These are phyloP conservation scores for Anaeramoeba flamelloides DNA, from an alignment of 78 protist species.

Conservation along the genomic window DNA sequence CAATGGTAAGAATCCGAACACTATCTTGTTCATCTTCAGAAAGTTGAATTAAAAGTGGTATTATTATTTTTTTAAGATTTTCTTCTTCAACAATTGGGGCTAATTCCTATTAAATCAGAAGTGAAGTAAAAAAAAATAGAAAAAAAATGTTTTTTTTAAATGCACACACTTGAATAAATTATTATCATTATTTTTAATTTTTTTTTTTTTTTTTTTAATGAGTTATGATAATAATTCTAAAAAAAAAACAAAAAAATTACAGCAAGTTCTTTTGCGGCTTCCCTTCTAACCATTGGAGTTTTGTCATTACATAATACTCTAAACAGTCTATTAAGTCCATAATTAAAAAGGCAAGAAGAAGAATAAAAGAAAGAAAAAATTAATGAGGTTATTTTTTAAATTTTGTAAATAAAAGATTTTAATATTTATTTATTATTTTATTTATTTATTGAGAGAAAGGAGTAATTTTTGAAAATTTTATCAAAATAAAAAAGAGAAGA, in stretches of 20 bases:
- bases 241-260: not conserved
- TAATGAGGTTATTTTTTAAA: too few species aligned
- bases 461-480: too few species aligned
- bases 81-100: constrained; percentile 42
- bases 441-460: too few species aligned
- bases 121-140: too few species aligned
- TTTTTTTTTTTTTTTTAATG: not conserved
- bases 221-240: too few species aligned
- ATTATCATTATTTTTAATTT: not conserved
- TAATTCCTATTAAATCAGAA: too few species aligned
- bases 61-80: constrained; percentile 33
- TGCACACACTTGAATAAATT: not conserved
- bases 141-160: constrained; percentile 5
- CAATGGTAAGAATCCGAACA: constrained; percentile 73
- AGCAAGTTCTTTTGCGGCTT: not conserved
- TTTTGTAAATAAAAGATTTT: too few species aligned
- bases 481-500: too few species aligned
- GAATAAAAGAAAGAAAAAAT: too few species aligned
- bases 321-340: too few species aligned
- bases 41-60: constrained; percentile 48
- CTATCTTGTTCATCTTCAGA: constrained; percentile 79
- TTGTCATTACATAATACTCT: not conserved
- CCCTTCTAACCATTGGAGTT: not conserved
- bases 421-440: too few species aligned
- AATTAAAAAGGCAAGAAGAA: too few species aligned